Percentiles rank a stretch among this genome's conserved stretches.
Conservation (phyloP, 306 rosid genomes). For the Mimosa pudica region DNA sequence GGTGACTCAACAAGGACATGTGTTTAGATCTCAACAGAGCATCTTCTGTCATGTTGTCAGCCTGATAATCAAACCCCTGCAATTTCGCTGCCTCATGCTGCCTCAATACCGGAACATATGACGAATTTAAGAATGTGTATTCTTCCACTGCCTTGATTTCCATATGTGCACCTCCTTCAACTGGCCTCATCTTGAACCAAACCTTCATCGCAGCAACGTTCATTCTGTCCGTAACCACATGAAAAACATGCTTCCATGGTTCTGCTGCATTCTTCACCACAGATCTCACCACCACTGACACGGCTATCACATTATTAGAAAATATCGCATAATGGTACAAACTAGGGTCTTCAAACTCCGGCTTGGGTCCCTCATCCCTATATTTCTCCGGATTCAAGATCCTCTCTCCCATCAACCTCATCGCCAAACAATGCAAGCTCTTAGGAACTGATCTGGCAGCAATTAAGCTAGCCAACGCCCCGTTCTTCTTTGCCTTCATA, state of each 20-base stretch:
- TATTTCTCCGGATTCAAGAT: constrained; percentile 82
- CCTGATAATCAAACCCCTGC: constrained; percentile 58
- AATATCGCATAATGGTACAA: constrained; percentile 94
- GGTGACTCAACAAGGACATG: constrained; percentile 77
- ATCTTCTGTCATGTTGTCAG: constrained; percentile 58
- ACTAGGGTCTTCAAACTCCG: constrained; percentile 87
- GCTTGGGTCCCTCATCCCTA: constrained; percentile 69
- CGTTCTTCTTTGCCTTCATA: constrained; percentile 91
- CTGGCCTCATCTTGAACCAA: constrained; percentile 97
- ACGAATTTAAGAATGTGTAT: constrained; percentile 75
- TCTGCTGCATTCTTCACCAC: constrained; percentile 84
- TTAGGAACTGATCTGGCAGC: constrained; percentile 89
- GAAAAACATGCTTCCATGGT: constrained; percentile 97
- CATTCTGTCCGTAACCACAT: constrained; percentile 91
- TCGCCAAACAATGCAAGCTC: constrained; percentile 97
- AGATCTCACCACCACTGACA: constrained; percentile 92
- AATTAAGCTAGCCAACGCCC: constrained; percentile 85
- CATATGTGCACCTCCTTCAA: constrained; percentile 77
- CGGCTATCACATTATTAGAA: constrained; percentile 91
- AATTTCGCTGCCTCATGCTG: constrained; percentile 63
- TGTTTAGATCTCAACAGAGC: constrained; percentile 51
- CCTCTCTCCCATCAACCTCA: constrained; percentile 93
- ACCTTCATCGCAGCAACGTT: constrained; percentile 98
- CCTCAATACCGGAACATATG: constrained; percentile 78
- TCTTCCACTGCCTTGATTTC: constrained; percentile 93